Conservation (phyloP, 306 rosid genomes). For the Herpetospermum pedunculosum region DNA sequence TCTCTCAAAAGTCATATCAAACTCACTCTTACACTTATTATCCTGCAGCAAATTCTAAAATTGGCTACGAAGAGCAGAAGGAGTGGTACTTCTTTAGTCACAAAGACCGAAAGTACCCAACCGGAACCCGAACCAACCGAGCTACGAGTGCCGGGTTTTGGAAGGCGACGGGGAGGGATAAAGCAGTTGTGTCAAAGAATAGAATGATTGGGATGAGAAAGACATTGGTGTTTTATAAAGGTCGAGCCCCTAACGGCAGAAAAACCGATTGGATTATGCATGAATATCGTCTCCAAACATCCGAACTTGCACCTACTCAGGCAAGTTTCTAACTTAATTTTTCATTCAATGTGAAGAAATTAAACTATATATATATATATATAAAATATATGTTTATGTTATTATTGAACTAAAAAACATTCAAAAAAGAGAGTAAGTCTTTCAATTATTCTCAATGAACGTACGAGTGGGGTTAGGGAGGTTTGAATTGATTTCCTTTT, state of each 20-base stretch:
- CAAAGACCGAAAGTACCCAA: constrained; percentile 84
- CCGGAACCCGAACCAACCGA: constrained; percentile 78
- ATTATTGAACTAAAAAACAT: neutral
- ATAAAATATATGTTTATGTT: too few relatives aligned
- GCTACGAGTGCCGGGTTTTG: constrained; percentile 90
- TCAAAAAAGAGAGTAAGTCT: too few relatives aligned
- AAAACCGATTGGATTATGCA: constrained; percentile 94
- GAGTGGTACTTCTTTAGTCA: constrained; percentile 95
- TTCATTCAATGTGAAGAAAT: neutral
- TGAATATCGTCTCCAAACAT: constrained; percentile 77
- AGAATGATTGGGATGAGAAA: constrained; percentile 83
- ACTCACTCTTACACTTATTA: neutral
- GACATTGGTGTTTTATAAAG: constrained; percentile 81
- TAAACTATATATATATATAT: neutral
- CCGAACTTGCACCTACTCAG: constrained; percentile 68
- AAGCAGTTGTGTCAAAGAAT: constrained; percentile 66
- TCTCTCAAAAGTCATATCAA: neutral
- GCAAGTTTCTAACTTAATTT: constrained; percentile 17
- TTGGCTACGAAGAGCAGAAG: constrained; percentile 60
- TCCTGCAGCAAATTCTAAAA: constrained; percentile 48
- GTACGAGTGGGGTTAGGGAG: neutral
- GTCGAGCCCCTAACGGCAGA: constrained; percentile 86
- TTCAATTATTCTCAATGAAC: neutral
- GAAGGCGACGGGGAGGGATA: constrained; percentile 96
- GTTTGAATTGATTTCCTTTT: neutral